A percentile compares a stretch with the other conserved stretches of the same genome.
phyloP scores from a whole-genome alignment of 1,284 basidiomycete genomes.

The Pyrrhoderma noxium region DNA sequence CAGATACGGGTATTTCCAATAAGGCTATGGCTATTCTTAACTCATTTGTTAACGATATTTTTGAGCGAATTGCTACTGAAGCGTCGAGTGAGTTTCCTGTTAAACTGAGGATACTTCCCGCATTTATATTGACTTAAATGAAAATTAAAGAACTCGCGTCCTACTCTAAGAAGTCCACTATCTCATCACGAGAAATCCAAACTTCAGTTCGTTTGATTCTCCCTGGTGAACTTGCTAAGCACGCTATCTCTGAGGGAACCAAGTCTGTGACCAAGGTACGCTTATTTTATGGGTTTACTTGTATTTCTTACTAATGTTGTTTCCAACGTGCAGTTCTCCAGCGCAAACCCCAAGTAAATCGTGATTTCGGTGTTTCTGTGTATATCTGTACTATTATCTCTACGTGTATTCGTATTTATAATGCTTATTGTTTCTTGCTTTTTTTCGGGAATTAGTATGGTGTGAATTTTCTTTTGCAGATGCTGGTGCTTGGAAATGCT shows the following conservation, averaged over 20 bases:
- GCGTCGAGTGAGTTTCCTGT: constrained; percentile 35
- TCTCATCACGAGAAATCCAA: constrained; percentile 54
- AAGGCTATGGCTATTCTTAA: constrained; percentile 55
- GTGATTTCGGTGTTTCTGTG: neutral
- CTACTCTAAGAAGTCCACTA: constrained; percentile 54
- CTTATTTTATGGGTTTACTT: constrained; percentile 7
- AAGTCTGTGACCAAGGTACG: constrained; percentile 32
- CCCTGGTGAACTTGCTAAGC: constrained; percentile 58
- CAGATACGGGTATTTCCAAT: constrained; percentile 53
- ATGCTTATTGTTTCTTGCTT: constrained; percentile 5
- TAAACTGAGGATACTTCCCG: no score
- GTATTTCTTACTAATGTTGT: constrained; percentile 2
- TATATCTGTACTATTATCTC: no score
- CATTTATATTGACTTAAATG: no score
- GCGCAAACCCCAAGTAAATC: constrained; percentile 49
- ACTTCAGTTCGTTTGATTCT: constrained; percentile 51
- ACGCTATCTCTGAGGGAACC: constrained; percentile 58
- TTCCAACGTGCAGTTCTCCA: constrained; percentile 44
- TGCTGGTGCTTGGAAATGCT: no score
- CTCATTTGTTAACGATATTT: constrained; percentile 48
- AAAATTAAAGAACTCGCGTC: constrained; percentile 39
- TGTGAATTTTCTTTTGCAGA: no score
- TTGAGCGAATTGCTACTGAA: constrained; percentile 48
- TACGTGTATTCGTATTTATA: constrained; percentile 12
- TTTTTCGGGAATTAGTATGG: no score